A percentile compares a stretch with the other conserved stretches of the same genome.
Evolutionary conservation across 78 protist genomes (phyloP).

Genomic region (Isochrysis galbana): DNA sequence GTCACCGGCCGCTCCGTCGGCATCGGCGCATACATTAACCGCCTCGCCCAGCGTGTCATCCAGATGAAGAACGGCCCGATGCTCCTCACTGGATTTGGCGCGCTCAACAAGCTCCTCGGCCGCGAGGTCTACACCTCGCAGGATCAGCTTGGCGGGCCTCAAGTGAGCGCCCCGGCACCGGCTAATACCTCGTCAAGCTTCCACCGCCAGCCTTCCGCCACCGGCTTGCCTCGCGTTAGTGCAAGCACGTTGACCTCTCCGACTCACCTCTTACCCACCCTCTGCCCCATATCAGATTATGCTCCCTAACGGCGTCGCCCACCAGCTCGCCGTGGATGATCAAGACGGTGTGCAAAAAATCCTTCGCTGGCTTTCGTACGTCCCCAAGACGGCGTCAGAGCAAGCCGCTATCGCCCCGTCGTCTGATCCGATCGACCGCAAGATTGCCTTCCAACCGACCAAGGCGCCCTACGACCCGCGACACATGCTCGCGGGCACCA

Average conservation of each 20-base stretch:
- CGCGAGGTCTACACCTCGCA: conserved; percentile 86
- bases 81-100: conserved; percentile 92
- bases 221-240: no score
- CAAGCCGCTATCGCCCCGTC: background rate
- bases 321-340: conserved; percentile 76
- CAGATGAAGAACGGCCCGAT: conserved; percentile 76
- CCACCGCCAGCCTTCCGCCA: no score
- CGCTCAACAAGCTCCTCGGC: conserved; percentile 88
- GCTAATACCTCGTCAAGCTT: no score
- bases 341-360: conserved; percentile 71
- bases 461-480: conserved; percentile 84
- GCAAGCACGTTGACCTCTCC: no score
- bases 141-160: conserved; percentile 92
- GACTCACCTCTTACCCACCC: no score
- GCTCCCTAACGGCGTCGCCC: conserved; percentile 95
- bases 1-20: conserved; percentile 96
- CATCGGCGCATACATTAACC: conserved; percentile 96
- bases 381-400: conserved; percentile 70
- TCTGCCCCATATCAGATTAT: no score
- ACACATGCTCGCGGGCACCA: conserved; percentile 74
- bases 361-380: conserved; percentile 85
- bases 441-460: conserved; percentile 70
- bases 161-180: no score
- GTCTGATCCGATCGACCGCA: conserved; percentile 2
- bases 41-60: conserved; percentile 86